These are phyloP conservation scores for Inga leiocalycina DNA, from an alignment of 306 rosid genomes.

Conservation along the genomic window DNA sequence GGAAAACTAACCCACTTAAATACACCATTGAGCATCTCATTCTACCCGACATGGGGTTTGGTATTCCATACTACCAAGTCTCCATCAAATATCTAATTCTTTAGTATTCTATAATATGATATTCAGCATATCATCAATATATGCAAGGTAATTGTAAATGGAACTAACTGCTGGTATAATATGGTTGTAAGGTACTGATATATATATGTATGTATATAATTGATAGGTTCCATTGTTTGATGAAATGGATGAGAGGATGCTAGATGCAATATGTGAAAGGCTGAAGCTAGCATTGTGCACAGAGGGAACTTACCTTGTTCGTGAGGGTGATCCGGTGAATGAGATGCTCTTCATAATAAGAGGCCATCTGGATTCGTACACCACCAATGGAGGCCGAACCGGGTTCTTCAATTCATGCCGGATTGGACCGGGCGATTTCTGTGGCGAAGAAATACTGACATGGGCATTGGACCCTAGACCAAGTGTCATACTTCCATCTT, in stretches of 20 bases:
- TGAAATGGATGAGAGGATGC: slow-evolving; percentile 96
- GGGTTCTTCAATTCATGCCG: slow-evolving; percentile 91
- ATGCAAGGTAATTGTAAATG: background rate
- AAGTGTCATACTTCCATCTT: slow-evolving; percentile 69
- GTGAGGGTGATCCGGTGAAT: slow-evolving; percentile 92
- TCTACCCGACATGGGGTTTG: too few relatives aligned
- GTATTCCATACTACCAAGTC: too few relatives aligned
- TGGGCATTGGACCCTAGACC: slow-evolving; percentile 97
- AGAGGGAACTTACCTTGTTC: slow-evolving; percentile 71
- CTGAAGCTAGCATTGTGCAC: slow-evolving; percentile 85
- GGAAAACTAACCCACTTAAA: too few relatives aligned
- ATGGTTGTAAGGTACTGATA: background rate
- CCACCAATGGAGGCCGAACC: slow-evolving; percentile 88
- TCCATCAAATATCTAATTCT: too few relatives aligned
- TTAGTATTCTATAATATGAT: too few relatives aligned
- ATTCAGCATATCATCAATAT: background rate
- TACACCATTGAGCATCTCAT: too few relatives aligned
- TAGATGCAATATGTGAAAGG: slow-evolving; percentile 94
- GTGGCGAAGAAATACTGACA: slow-evolving; percentile 89
- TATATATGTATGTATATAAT: too few relatives aligned
- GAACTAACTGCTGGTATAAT: background rate
- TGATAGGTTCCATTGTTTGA: slow-evolving; percentile 82
- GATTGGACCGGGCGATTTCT: slow-evolving; percentile 87
- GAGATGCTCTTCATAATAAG: slow-evolving; percentile 91
- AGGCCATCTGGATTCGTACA: slow-evolving; percentile 91